Evolutionary conservation across 345 rosid species (phyloP).

Genomic region (Lepidium didymum): DNA sequence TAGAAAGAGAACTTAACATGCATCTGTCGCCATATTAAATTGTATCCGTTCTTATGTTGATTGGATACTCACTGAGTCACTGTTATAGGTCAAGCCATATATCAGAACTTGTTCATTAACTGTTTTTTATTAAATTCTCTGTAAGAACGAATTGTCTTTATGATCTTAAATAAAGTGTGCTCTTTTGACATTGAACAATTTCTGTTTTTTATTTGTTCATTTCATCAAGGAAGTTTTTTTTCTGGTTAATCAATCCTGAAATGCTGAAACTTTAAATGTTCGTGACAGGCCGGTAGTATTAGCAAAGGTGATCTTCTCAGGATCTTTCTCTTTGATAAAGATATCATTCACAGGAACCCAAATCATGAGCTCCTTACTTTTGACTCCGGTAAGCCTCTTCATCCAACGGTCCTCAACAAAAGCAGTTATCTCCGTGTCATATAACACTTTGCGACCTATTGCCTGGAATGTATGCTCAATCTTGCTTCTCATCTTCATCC

Average conservation of each 20-base stretch:
- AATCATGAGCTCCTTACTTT: constrained; percentile 49
- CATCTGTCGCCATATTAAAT: not conserved
- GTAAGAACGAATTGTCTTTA: not conserved
- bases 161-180: not conserved
- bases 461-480: constrained; percentile 34
- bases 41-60: not conserved
- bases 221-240: constrained; percentile 6
- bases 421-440: constrained; percentile 46
- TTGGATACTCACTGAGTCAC: not conserved
- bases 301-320: constrained; percentile 36
- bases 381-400: constrained; percentile 43
- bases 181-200: not conserved
- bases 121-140: not conserved
- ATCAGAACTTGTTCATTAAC: not conserved
- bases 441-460: constrained; percentile 34
- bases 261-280: constrained; percentile 43
- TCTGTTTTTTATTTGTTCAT: not conserved
- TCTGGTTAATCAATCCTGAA: constrained; percentile 14
- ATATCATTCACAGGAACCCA: constrained; percentile 57
- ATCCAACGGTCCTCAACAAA: constrained; percentile 44
- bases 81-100: not conserved
- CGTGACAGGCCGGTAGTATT: constrained; percentile 43
- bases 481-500: constrained; percentile 50
- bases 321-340: constrained; percentile 26
- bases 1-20: not conserved